phyloP scores from a whole-genome alignment of 2,329 filamentous ascomycete species.

The Cercospora janseana region DNA sequence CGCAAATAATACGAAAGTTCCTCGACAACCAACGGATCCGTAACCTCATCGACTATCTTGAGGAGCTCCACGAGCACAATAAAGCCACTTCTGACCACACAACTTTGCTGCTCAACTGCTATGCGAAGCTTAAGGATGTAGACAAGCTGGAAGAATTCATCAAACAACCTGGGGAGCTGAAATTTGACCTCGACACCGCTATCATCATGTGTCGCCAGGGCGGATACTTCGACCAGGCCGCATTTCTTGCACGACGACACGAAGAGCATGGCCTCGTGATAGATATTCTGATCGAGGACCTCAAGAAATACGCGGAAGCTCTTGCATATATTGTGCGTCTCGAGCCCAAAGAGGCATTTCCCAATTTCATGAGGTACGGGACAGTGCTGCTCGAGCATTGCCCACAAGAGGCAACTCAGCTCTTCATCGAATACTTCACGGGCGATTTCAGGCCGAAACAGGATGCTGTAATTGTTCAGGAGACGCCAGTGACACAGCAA shows the following conservation, averaged over 20 bases:
- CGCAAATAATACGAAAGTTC: slow-evolving; percentile 95
- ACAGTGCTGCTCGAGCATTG: slow-evolving; percentile 86
- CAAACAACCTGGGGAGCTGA: slow-evolving; percentile 88
- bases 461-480: slow-evolving; percentile 55
- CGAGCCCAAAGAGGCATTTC: slow-evolving; percentile 78
- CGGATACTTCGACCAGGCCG: slow-evolving; percentile 94
- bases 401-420: slow-evolving; percentile 72
- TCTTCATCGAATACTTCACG: slow-evolving; percentile 95
- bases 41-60: slow-evolving; percentile 93
- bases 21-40: slow-evolving; percentile 96
- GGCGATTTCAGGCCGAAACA: slow-evolving; percentile 74
- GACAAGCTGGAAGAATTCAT: slow-evolving; percentile 96
- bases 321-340: slow-evolving; percentile 88
- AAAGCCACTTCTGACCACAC: slow-evolving; percentile 94
- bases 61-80: slow-evolving; percentile 91
- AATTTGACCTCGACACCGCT: slow-evolving; percentile 94
- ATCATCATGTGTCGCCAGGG: slow-evolving; percentile 97
- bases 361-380: slow-evolving; percentile 92
- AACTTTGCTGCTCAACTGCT: slow-evolving; percentile 90
- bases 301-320: slow-evolving; percentile 83
- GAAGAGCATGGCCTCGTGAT: slow-evolving; percentile 91
- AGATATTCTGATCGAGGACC: slow-evolving; percentile 93
- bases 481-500: slow-evolving; percentile 40
- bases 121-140: slow-evolving; percentile 95
- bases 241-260: slow-evolving; percentile 90